Evolutionary conservation across 2,329 filamentous ascomycete species (phyloP).

Genomic region (Aspergillus quadricinctus): DNA sequence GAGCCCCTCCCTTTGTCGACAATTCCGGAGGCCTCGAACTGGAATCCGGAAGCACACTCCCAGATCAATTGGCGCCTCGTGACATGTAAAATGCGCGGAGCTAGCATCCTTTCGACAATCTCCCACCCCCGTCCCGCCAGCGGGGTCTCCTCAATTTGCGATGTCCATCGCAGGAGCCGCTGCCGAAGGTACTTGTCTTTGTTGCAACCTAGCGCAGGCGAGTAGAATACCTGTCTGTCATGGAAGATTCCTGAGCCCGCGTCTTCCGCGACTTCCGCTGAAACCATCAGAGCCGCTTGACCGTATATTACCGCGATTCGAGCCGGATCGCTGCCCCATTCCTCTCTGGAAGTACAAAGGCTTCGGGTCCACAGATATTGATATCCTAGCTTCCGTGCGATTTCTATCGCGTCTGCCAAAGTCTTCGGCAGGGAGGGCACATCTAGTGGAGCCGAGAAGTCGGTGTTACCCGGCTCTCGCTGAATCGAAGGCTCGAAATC

Average conservation of each 20-base stretch:
- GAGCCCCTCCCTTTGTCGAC: neutral
- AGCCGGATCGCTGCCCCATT: neutral
- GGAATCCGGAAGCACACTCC: neutral
- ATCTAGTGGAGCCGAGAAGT: neutral
- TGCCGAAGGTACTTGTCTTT: neutral
- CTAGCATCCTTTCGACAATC: neutral
- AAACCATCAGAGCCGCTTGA: neutral
- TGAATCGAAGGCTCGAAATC: neutral
- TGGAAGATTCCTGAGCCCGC: neutral
- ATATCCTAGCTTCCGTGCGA: neutral
- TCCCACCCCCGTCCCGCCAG: neutral
- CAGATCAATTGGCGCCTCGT: neutral
- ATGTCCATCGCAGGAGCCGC: neutral
- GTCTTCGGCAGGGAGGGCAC: neutral
- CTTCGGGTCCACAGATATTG: neutral
- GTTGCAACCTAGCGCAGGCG: neutral
- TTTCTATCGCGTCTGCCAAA: neutral
- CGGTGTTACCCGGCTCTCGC: neutral
- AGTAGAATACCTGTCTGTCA: neutral
- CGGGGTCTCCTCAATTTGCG: neutral
- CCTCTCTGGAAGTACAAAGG: neutral
- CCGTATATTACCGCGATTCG: neutral
- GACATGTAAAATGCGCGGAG: neutral
- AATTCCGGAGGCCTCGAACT: neutral
- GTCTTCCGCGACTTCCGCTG: neutral